Percentiles rank a stretch among this genome's conserved stretches.
These are phyloP conservation scores for Mytilinidion resinicola DNA, from an alignment of 495 filamentous ascomycete genomes.

Conservation along the genomic window DNA sequence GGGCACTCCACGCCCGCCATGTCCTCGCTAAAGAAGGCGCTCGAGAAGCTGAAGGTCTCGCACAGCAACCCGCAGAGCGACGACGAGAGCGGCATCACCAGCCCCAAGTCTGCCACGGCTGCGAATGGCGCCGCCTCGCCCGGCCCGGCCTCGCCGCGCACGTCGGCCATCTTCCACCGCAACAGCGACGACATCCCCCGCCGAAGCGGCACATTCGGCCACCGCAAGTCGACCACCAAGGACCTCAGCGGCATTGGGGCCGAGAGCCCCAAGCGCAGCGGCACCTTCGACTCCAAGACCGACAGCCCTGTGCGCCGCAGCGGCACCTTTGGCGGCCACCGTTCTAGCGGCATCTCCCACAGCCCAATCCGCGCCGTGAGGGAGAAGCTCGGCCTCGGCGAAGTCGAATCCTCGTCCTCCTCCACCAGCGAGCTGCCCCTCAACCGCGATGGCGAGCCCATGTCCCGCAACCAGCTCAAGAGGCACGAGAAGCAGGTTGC, in stretches of 20 bases:
- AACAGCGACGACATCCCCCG: constrained; percentile 23
- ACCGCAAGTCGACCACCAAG: background rate
- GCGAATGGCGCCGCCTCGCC: constrained; percentile 19
- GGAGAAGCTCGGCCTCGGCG: constrained; percentile 30
- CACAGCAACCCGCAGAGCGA: constrained; percentile 28
- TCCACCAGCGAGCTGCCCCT: constrained; percentile 28
- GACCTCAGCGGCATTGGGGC: constrained; percentile 12
- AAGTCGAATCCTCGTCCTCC: constrained; percentile 15
- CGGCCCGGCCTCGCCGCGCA: constrained; percentile 5
- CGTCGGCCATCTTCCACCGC: constrained; percentile 19
- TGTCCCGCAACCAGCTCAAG: constrained; percentile 37
- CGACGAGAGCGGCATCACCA: constrained; percentile 19
- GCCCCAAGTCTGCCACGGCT: background rate
- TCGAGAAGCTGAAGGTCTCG: constrained; percentile 31
- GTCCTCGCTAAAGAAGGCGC: constrained; percentile 34
- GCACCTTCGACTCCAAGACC: constrained; percentile 21
- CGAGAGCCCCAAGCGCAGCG: constrained; percentile 7
- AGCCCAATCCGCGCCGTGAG: constrained; percentile 25
- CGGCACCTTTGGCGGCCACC: background rate
- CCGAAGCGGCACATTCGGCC: constrained; percentile 12
- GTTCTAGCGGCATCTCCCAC: constrained; percentile 8
- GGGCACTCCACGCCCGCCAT: constrained; percentile 16
- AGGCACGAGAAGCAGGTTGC: constrained; percentile 36
- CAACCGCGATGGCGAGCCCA: constrained; percentile 36
- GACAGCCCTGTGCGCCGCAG: constrained; percentile 14